phyloP scores from a whole-genome alignment of 345 rosid genomes.

The Populus alba region DNA sequence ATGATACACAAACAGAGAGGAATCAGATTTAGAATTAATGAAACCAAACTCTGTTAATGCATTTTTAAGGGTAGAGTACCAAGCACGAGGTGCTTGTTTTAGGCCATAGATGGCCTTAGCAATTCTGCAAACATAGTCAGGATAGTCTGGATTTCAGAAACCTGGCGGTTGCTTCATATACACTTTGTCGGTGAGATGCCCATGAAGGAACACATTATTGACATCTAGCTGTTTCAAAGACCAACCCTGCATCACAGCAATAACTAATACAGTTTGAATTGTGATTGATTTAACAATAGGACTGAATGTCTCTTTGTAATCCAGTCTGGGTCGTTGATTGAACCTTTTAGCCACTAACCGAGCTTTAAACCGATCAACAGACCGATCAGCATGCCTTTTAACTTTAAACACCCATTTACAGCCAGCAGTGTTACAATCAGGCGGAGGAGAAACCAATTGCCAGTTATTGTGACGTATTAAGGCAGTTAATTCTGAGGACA shows the following conservation, averaged over 20 bases:
- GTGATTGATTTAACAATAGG: not conserved
- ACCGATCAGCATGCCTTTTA: not conserved
- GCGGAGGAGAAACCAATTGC: rapidly evolving
- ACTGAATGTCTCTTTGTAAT: not conserved
- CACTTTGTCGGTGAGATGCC: not conserved
- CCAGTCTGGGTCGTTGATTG: not conserved
- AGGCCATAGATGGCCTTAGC: too few species aligned
- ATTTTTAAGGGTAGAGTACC: too few species aligned
- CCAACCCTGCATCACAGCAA: not conserved
- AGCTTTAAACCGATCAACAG: too few species aligned
- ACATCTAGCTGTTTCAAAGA: not conserved
- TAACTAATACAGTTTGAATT: not conserved
- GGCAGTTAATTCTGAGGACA: too few species aligned
- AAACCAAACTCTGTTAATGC: too few species aligned
- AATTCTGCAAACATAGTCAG: too few species aligned
- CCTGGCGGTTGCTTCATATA: too few species aligned
- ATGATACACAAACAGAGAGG: too few species aligned
- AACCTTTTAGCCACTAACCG: not conserved
- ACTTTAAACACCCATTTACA: not conserved
- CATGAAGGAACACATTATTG: too few species aligned
- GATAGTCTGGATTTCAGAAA: too few species aligned
- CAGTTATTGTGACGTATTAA: not conserved
- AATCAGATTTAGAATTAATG: too few species aligned
- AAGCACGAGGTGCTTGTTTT: too few species aligned
- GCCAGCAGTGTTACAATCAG: not conserved